Percentiles rank a stretch among this genome's conserved stretches.
These are phyloP conservation scores for Cercophora newfieldiana DNA, from an alignment of 495 filamentous ascomycete species.

Conservation along the genomic window DNA sequence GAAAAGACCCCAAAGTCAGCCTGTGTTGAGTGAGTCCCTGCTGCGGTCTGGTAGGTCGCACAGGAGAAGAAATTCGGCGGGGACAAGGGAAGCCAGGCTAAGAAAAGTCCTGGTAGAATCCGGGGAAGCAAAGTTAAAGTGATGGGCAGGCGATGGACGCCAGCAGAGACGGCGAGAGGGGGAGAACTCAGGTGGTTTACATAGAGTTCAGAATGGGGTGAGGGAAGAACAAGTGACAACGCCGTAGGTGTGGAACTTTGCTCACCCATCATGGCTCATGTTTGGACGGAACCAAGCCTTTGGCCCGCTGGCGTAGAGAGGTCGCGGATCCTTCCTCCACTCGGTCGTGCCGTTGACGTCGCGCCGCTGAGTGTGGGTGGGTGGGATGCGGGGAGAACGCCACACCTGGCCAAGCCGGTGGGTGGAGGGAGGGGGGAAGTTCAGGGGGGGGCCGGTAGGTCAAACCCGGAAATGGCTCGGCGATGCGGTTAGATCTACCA, in stretches of 20 bases:
- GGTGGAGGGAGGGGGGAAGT: neutral
- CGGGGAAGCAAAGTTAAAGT: neutral
- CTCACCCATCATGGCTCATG: slow-evolving; percentile 24
- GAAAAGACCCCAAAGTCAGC: neutral
- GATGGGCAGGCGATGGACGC: neutral
- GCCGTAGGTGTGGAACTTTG: neutral
- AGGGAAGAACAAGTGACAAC: neutral
- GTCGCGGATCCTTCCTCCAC: slow-evolving; percentile 6
- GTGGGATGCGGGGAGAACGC: neutral
- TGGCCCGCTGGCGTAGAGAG: slow-evolving; percentile 1
- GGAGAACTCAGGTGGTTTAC: neutral
- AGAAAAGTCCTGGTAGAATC: neutral
- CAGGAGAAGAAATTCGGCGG: neutral
- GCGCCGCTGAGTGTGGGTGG: neutral
- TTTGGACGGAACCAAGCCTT: slow-evolving; percentile 4
- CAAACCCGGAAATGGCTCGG: neutral
- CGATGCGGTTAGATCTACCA: slow-evolving; percentile 5
- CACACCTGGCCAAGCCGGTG: neutral
- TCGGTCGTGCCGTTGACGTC: slow-evolving; percentile 14
- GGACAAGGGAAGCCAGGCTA: neutral
- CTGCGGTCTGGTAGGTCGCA: neutral
- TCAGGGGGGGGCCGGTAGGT: neutral
- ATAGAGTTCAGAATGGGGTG: neutral
- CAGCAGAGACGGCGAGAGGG: neutral
- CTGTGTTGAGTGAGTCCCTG: neutral